Base-by-base conservation (phyloP, 139 green algal genomes). In the Chlamydomonas sphaeroides region DNA sequence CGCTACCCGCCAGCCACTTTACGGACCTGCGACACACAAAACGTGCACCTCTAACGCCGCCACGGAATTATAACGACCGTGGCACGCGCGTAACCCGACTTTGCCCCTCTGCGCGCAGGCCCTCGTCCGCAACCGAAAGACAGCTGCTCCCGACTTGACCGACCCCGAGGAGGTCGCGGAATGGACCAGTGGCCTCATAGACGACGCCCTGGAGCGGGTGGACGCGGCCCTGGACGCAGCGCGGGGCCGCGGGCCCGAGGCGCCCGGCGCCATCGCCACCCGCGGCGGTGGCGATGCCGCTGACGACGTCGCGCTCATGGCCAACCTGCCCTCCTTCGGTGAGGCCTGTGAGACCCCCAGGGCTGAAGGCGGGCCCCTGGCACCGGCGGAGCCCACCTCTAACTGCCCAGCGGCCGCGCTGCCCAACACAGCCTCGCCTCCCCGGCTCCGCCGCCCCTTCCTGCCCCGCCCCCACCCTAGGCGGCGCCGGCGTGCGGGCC, bases 181-280 rank as follows among this genome's bases (percentile, higher is more conserved):
- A 32, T 89, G 72, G 79, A 65, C 89, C 28, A 67, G 67, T 32
- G 35, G 35, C 28, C 48, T 90, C 32, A 53, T 94, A 38, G 91
- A 94, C 51, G 90, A 92, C 39, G 66, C 65, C 0, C 77, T 94
- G 51, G 90, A 94, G 70, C 59, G 63, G 0, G 66, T 92, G 35
- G 90, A 95, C 39, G 79, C 67, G 35, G 84, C 91, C 1, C 48
- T 94, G 56, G 89, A 88, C 18, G 75, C 62, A 7, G 68, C 70
- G 33, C 61, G 65, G 53, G 20, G 86, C 74, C 3, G 78, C 74
- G 67, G 59, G 33, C 51, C 45, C 30, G 30, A 39, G 28, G 38
- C 14, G 57, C 38, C n/a, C 17, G 32, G n/a, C 49, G 69, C 30
- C 20, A 28, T 32, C 38, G 18, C 33, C 28, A 51, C 39, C 45